Evolutionary conservation across 768 basidiomycete species (phyloP), one percentile per base, ranked within the genome.

Genomic region (Neoboletus magnificus): DNA sequence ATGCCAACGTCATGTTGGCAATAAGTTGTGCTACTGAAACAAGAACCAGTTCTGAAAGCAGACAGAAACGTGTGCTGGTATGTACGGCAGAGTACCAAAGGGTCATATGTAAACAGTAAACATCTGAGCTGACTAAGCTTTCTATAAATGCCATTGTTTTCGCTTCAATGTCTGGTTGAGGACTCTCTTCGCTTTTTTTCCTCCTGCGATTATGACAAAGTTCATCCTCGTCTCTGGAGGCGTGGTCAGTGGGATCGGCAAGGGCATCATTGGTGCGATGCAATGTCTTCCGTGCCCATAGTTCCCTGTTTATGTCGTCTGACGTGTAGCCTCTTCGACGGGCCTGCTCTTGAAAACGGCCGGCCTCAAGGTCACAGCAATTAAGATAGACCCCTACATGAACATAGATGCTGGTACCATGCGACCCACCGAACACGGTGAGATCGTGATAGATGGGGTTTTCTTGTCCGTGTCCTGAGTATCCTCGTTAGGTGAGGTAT

Each of bases 381-480:
- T 99, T 80, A 99, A 99, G 77, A 98, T 99, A 66, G 96, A 99
- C 71, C 96, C 96, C 15, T 99, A 99, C 65, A 98, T 99, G 96
- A 99, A 99, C 76, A 98, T 99, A 65, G 96, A 99, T 80, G 96
- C 96, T 23, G 96, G 96, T 35, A 98, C 96, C 20, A 99, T 99
- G 96, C 81, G 93, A 48, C 96, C 96, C 15, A 96, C 94, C 16
- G 96, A 99, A 73, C 96, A 99, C 70, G 96, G 95, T 92, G 71
- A 79, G 86, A 59, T 57, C 48, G 44, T 39, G 56, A 33, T 49
- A 40, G 29, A 60, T 54, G 42, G 3, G 22, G 29, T 22, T 52
- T 56, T 47, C 33, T 41, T 16, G 22, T 36, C 44, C 40, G 7
- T 49, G 40, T 48, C 61, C 63, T 73, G 41, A 72, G 59, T 55